These are phyloP conservation scores for Cupressus sempervirens DNA, from an alignment of 75 land plant genomes.

Conservation along the genomic window DNA sequence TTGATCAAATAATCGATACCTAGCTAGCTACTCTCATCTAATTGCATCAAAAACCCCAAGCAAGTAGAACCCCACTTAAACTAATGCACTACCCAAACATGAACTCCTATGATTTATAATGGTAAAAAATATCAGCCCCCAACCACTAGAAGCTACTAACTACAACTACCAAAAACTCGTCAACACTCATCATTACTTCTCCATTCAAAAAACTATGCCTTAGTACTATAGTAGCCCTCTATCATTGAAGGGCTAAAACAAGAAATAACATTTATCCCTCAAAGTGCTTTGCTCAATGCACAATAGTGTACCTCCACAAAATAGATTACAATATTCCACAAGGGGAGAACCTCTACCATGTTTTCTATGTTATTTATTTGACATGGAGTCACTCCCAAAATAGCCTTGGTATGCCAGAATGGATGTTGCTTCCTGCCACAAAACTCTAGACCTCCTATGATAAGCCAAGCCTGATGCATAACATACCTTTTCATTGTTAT, in stretches of 20 bases:
- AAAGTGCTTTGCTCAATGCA: slow-evolving; percentile 11
- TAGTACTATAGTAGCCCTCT: background rate
- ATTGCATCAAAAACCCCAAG: background rate
- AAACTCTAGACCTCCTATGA: background rate
- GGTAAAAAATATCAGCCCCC: background rate
- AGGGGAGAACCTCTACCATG: slow-evolving; percentile 10
- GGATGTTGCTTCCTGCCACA: background rate
- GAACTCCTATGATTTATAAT: background rate
- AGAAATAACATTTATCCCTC: background rate
- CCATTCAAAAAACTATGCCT: background rate
- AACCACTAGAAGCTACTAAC: background rate
- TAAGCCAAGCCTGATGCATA: too few relatives aligned
- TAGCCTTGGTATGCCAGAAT: background rate
- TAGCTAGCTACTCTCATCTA: background rate
- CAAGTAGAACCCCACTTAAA: background rate
- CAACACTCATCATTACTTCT: background rate
- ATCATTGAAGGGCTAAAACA: background rate
- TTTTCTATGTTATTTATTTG: slow-evolving; percentile 10
- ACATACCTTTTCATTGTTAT: too few relatives aligned
- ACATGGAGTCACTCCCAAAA: background rate
- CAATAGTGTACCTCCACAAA: slow-evolving; percentile 10
- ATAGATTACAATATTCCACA: slow-evolving; percentile 7
- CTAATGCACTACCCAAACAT: background rate
- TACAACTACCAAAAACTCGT: background rate
- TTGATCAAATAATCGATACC: background rate